These are phyloP conservation scores for Litchi chinensis DNA, from an alignment of 345 rosid genomes.

Conservation along the genomic window DNA sequence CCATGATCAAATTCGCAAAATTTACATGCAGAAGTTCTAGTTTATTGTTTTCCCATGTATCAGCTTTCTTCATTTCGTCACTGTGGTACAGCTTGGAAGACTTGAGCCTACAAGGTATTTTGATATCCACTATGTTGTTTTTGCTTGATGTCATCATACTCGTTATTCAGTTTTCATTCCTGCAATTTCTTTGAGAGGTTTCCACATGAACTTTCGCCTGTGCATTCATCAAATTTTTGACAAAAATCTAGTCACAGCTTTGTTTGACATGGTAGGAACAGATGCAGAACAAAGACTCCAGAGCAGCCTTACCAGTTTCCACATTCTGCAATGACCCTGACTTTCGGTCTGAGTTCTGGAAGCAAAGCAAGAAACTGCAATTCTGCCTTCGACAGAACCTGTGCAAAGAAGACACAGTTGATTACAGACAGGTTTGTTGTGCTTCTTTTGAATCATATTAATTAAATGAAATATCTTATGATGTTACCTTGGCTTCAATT, in stretches of 20 bases:
- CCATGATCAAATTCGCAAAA: neutral
- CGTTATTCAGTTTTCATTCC: slow-evolving; percentile 42
- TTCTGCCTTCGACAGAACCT: slow-evolving; percentile 89
- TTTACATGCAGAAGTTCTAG: neutral
- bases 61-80: slow-evolving; percentile 1
- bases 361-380: slow-evolving; percentile 89
- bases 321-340: slow-evolving; percentile 84
- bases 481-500: slow-evolving; percentile 81
- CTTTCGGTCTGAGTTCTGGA: slow-evolving; percentile 82
- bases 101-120: neutral
- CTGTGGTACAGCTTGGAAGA: neutral
- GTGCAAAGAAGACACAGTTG: neutral
- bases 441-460: neutral
- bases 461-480: neutral
- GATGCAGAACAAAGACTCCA: neutral
- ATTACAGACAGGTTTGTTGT: neutral
- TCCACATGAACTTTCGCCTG: slow-evolving; percentile 94
- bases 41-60: neutral
- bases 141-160: slow-evolving; percentile 22
- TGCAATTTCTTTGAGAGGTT: slow-evolving; percentile 76
- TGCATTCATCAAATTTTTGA: neutral
- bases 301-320: slow-evolving; percentile 69
- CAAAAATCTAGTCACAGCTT: neutral
- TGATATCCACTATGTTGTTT: neutral
- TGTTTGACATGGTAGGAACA: neutral